A percentile compares a stretch with the other conserved stretches of the same genome.
These are phyloP conservation scores for Saturnispora serradocipensis DNA, from an alignment of 805 yeast species.

Conservation along the genomic window DNA sequence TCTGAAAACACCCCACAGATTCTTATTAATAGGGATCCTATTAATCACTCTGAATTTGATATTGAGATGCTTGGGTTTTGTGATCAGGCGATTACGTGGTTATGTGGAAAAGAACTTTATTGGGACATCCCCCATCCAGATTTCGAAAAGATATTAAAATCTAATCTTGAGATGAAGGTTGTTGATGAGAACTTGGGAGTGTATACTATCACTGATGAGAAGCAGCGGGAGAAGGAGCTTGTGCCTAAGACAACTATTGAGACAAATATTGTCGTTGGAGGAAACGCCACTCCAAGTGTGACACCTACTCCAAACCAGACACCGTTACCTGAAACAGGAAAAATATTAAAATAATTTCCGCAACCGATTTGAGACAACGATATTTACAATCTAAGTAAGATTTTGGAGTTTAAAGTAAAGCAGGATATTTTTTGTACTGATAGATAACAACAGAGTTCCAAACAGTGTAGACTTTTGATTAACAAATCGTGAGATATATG, in stretches of 20 bases:
- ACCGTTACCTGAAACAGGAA: background rate
- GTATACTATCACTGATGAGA: conserved; percentile 27
- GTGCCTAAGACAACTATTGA: background rate
- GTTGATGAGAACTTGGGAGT: conserved; percentile 28
- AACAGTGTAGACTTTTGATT: background rate
- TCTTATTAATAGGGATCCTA: conserved; percentile 67
- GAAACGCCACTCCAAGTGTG: background rate
- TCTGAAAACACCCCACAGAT: conserved; percentile 75
- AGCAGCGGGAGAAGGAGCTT: conserved; percentile 14
- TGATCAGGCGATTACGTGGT: conserved; percentile 68
- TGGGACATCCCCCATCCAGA: conserved; percentile 57
- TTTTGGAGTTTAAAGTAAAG: background rate
- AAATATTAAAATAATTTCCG: background rate
- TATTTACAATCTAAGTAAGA: conserved; percentile 23
- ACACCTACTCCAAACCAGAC: background rate
- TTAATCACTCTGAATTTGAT: conserved; percentile 71
- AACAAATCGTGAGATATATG: background rate
- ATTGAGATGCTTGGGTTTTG: conserved; percentile 68
- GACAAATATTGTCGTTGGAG: background rate
- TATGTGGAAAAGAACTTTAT: conserved; percentile 41
- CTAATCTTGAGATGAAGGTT: conserved; percentile 23
- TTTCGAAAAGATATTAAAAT: conserved; percentile 29
- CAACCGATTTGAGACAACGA: background rate
- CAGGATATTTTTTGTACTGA: background rate
- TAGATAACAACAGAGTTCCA: background rate